phyloP scores from a whole-genome alignment of 2,329 filamentous ascomycete species.

The Colletotrichum somersetense region DNA sequence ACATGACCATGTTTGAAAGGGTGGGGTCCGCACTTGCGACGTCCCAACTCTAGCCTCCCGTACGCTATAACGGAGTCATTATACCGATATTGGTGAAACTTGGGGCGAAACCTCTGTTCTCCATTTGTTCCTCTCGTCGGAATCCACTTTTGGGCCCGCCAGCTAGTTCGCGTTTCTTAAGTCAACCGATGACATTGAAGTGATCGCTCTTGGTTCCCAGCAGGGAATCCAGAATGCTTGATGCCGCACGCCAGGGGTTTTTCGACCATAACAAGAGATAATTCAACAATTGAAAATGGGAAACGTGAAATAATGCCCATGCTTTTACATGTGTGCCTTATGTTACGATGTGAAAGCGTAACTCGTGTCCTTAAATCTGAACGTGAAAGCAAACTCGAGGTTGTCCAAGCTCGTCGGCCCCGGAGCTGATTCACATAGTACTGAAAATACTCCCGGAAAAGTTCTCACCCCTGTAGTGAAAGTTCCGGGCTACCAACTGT shows the following conservation, averaged over 20 bases:
- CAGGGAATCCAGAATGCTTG: too few species aligned
- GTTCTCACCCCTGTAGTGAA: constrained; percentile 8
- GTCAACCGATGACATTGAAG: not conserved
- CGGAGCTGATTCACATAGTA: constrained; percentile 4
- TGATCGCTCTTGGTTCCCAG: not conserved
- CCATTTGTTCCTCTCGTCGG: not conserved
- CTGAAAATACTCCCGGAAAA: not conserved
- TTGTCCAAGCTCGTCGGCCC: constrained; percentile 5
- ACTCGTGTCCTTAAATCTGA: accelerated
- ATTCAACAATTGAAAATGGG: not conserved
- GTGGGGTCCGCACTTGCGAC: not conserved
- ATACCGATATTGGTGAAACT: constrained; percentile 31
- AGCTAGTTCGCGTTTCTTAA: constrained; percentile 14
- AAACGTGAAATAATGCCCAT: not conserved
- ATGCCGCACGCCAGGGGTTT: not conserved
- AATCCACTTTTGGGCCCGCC: not conserved
- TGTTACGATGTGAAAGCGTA: too few species aligned
- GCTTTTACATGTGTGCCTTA: not conserved
- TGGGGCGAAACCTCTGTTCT: constrained; percentile 32
- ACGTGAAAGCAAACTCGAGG: not conserved
- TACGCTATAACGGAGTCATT: not conserved
- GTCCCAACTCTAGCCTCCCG: not conserved
- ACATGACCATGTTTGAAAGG: not conserved
- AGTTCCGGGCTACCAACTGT: constrained; percentile 20
- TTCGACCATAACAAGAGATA: not conserved